Evolutionary conservation across 192 early-diverging fungal species (phyloP).

Genomic region (Podila verticillata): DNA sequence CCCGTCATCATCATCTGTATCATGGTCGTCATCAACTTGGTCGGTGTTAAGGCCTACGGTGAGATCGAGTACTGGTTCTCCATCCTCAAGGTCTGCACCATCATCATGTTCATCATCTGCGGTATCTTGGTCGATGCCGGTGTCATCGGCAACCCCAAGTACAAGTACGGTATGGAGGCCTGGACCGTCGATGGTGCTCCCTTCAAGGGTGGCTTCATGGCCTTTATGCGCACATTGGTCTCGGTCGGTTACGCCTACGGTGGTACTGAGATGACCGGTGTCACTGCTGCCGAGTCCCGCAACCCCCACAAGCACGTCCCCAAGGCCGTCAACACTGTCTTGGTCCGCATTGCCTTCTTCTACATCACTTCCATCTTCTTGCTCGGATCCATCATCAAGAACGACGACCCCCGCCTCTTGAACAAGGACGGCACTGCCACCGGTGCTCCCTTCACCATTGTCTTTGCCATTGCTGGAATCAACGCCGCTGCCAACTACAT

Average conservation of each 20-base stretch:
- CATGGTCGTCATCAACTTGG: constrained; percentile 67
- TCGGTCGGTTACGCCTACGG: constrained; percentile 81
- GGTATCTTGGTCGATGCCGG: constrained; percentile 74
- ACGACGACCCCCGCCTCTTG: constrained; percentile 59
- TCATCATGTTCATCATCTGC: constrained; percentile 81
- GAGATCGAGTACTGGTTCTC: constrained; percentile 79
- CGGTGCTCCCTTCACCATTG: constrained; percentile 71
- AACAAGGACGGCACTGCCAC: constrained; percentile 57
- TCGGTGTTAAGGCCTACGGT: constrained; percentile 72
- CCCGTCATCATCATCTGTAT: constrained; percentile 52
- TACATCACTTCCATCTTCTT: constrained; percentile 69
- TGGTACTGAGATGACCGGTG: constrained; percentile 87
- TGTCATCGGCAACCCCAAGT: constrained; percentile 60
- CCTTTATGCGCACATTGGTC: constrained; percentile 71
- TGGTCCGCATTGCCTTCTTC: constrained; percentile 75
- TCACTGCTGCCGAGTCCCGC: constrained; percentile 83
- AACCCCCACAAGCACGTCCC: constrained; percentile 75
- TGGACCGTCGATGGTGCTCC: constrained; percentile 68
- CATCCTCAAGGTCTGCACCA: constrained; percentile 64
- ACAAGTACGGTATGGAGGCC: constrained; percentile 64
- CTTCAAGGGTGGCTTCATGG: constrained; percentile 65
- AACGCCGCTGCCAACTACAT: constrained; percentile 69
- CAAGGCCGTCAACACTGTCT: constrained; percentile 70
- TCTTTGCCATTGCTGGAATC: constrained; percentile 68
- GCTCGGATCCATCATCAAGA: constrained; percentile 68